A percentile compares a stretch with the other conserved stretches of the same genome.
Evolutionary conservation across 805 yeast genomes (phyloP).

Genomic region (Teunomyces panamensis): DNA sequence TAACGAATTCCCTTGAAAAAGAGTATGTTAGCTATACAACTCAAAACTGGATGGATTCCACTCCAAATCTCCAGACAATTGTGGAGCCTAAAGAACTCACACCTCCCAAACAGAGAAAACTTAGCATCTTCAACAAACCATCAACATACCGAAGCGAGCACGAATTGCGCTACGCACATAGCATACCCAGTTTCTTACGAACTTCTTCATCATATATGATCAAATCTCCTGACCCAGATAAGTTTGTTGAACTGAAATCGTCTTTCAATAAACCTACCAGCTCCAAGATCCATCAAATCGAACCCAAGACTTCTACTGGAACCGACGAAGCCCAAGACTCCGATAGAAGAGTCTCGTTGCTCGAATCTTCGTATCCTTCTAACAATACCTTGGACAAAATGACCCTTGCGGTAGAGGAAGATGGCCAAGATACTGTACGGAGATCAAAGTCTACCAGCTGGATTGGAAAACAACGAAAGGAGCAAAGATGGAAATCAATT

Average conservation of each 20-base stretch:
- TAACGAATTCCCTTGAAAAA: conserved; percentile 7
- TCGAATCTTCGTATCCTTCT: neutral
- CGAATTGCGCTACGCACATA: conserved; percentile 9
- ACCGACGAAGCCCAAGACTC: neutral
- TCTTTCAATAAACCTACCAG: neutral
- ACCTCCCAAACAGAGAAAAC: conserved; percentile 1
- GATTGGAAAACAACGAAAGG: conserved; percentile 13
- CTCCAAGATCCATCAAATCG: neutral
- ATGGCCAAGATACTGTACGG: conserved; percentile 11
- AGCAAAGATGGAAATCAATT: conserved; percentile 23
- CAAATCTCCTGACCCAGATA: neutral
- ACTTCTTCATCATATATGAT: neutral
- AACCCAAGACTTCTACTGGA: neutral
- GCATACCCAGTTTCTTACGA: conserved; percentile 12
- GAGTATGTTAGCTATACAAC: conserved; percentile 10
- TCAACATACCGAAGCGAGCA: conserved; percentile 1
- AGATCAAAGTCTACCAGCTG: conserved; percentile 27
- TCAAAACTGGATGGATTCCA: conserved; percentile 22
- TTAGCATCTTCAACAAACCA: conserved; percentile 6
- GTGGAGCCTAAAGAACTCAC: neutral
- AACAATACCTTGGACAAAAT: conserved; percentile 1
- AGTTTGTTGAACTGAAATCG: conserved; percentile 7
- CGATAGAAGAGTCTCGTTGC: neutral
- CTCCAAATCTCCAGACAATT: conserved; percentile 4
- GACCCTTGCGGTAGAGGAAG: neutral